Evolutionary conservation across 345 rosid genomes (phyloP).

Genomic region (Fremontodendron californicum): DNA sequence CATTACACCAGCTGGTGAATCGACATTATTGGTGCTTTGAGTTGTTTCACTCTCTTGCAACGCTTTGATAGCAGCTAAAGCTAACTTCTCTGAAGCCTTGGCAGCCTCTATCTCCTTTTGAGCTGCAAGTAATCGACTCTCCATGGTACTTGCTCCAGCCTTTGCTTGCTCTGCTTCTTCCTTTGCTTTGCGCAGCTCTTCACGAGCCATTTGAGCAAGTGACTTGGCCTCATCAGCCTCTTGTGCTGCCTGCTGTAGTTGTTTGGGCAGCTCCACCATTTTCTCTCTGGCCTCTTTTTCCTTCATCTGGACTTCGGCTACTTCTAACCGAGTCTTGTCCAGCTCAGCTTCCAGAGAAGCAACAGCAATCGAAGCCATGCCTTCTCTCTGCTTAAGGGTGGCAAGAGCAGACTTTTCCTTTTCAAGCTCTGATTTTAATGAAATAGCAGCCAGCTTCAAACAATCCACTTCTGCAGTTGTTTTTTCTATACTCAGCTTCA

Average conservation of each 20-base stretch:
- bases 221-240: slow-evolving; percentile 80
- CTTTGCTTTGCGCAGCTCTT: slow-evolving; percentile 66
- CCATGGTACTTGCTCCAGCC: slow-evolving; percentile 67
- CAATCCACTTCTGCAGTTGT: slow-evolving; percentile 61
- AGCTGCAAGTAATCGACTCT: slow-evolving; percentile 67
- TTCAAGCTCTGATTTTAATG: slow-evolving; percentile 66
- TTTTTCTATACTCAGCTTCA: slow-evolving; percentile 71
- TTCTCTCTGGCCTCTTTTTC: slow-evolving; percentile 69
- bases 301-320: slow-evolving; percentile 55
- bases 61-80: slow-evolving; percentile 80
- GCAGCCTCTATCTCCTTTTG: slow-evolving; percentile 85
- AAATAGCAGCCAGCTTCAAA: slow-evolving; percentile 62
- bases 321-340: slow-evolving; percentile 56
- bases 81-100: slow-evolving; percentile 79
- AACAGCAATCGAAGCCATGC: slow-evolving; percentile 73
- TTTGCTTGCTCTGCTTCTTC: slow-evolving; percentile 84
- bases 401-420: slow-evolving; percentile 57
- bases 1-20: slow-evolving; percentile 53
- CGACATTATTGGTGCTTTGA: slow-evolving; percentile 29
- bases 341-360: slow-evolving; percentile 77
- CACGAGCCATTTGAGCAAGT: slow-evolving; percentile 58
- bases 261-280: slow-evolving; percentile 67
- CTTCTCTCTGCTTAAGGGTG: slow-evolving; percentile 70
- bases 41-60: slow-evolving; percentile 76
- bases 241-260: slow-evolving; percentile 63